These are phyloP conservation scores for Ceratobasidium sp. DNA, from an alignment of 1,284 basidiomycete species.

Conservation along the genomic window DNA sequence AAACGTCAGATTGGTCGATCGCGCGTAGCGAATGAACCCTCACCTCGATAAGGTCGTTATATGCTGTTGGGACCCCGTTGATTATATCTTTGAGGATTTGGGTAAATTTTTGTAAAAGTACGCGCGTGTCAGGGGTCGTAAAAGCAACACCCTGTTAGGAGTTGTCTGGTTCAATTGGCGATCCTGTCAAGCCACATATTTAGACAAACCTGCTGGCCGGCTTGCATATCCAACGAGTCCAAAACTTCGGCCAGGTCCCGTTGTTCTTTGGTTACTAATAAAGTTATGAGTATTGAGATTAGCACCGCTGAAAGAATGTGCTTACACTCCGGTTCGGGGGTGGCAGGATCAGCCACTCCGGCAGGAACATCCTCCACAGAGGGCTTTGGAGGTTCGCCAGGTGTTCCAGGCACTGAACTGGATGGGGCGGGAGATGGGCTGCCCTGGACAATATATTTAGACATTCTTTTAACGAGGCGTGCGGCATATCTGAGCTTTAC, in stretches of 20 bases:
- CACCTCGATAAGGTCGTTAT: constrained; percentile 39
- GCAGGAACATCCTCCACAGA: not conserved
- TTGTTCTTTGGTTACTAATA: constrained; percentile 33
- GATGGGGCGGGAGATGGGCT: constrained; percentile 12
- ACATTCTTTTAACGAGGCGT: not conserved
- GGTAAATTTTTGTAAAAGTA: constrained; percentile 26
- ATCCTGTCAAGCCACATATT: not conserved
- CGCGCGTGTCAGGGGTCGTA: constrained; percentile 24
- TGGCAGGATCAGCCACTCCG: too few relatives aligned
- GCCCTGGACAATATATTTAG: constrained; percentile 9
- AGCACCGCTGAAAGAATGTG: not conserved
- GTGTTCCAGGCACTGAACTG: constrained; percentile 6
- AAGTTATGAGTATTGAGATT: not conserved
- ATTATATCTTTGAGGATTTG: constrained; percentile 37
- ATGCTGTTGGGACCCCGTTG: constrained; percentile 40
- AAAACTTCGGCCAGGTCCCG: constrained; percentile 33
- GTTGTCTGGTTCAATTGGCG: not conserved
- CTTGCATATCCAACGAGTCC: constrained; percentile 37
- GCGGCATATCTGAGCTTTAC: not conserved
- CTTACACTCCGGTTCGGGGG: constrained; percentile 32
- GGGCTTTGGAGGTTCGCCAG: constrained; percentile 8
- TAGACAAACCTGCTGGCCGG: constrained; percentile 24
- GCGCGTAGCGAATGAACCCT: not conserved
- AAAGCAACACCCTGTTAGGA: constrained; percentile 21
- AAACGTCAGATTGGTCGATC: not conserved